A percentile compares a stretch with the other conserved stretches of the same genome.
Conservation (phyloP, 2,329 filamentous ascomycete genomes). For the Elsinoe australis region DNA sequence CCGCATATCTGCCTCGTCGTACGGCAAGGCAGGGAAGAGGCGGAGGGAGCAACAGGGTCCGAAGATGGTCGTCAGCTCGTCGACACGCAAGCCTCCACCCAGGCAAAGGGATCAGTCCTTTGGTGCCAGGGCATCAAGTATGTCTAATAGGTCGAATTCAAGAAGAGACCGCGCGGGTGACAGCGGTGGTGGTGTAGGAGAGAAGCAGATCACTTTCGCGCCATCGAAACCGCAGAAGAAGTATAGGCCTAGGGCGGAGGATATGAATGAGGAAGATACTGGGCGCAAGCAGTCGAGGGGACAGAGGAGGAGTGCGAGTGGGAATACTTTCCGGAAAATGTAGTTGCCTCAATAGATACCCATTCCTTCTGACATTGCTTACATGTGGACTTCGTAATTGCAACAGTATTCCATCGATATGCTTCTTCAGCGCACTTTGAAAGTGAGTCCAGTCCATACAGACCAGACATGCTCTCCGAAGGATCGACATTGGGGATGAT, state of each 20-base stretch:
- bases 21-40: slow-evolving; percentile 50
- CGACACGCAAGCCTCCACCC: slow-evolving; percentile 24
- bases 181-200: slow-evolving; percentile 41
- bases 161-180: slow-evolving; percentile 23
- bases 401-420: no score
- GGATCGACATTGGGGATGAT: background rate
- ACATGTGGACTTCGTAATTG: no score
- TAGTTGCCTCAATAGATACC: slow-evolving; percentile 27
- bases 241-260: slow-evolving; percentile 23
- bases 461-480: no score
- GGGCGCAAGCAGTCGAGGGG: slow-evolving; percentile 25
- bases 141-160: slow-evolving; percentile 28
- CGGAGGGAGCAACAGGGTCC: slow-evolving; percentile 32
- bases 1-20: slow-evolving; percentile 60
- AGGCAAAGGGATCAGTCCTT: slow-evolving; percentile 48
- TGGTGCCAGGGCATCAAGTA: slow-evolving; percentile 44
- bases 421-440: no score
- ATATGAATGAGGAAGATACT: slow-evolving; percentile 27
- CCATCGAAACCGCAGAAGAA: slow-evolving; percentile 45
- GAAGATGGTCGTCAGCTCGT: slow-evolving; percentile 53
- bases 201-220: slow-evolving; percentile 64
- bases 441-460: no score
- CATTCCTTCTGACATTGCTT: no score
- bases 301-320: slow-evolving; percentile 63
- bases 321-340: slow-evolving; percentile 65